A percentile compares a stretch with the other conserved stretches of the same genome.
Evolutionary conservation across 2,329 filamentous ascomycete genomes (phyloP).

Genomic region (Xenoacremonium recifei): DNA sequence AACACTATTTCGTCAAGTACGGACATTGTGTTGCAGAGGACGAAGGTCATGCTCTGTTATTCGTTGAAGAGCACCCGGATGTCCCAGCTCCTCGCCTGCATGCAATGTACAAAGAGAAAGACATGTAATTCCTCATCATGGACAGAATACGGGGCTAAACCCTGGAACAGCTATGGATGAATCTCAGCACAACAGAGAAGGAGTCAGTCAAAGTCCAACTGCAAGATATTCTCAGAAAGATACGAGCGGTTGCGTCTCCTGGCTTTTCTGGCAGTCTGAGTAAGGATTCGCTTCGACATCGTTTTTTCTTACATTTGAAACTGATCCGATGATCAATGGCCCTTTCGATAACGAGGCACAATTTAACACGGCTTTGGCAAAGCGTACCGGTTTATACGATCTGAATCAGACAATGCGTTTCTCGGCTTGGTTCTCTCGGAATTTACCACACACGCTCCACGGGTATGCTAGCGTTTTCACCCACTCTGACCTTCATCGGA

Average conservation of each 20-base stretch:
- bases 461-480: neutral
- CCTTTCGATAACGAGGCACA: neutral
- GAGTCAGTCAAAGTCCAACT: neutral
- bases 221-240: neutral
- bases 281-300: neutral
- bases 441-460: neutral
- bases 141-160: too few species aligned
- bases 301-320: neutral
- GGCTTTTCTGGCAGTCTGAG: neutral
- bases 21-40: too few species aligned
- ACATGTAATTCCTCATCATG: too few species aligned
- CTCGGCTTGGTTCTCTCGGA: neutral
- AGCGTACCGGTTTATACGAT: neutral
- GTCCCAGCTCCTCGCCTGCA: too few species aligned
- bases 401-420: neutral
- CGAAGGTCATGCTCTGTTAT: too few species aligned
- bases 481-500: neutral
- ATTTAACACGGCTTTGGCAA: neutral
- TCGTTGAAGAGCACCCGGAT: too few species aligned
- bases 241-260: neutral
- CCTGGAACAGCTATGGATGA: constrained; percentile 51
- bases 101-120: too few species aligned
- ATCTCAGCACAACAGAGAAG: neutral
- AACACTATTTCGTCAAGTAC: too few species aligned
- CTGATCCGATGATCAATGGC: neutral